Evolutionary conservation across 139 green algal genomes (phyloP), one percentile per base, ranked within the genome.

Genomic region (Haematococcus lacustris): DNA sequence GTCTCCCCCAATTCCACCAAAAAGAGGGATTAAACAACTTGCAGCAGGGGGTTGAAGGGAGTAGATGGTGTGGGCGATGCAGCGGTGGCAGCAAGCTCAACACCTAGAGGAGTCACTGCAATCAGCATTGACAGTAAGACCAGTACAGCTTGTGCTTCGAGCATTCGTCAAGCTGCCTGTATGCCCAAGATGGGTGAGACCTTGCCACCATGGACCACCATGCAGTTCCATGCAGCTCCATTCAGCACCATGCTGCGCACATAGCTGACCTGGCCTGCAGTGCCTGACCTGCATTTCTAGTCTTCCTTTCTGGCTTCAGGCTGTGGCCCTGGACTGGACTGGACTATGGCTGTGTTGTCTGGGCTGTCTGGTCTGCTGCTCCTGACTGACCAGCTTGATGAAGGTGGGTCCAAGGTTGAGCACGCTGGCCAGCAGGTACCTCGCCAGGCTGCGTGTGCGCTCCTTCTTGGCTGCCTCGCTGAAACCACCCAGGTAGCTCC

Each of bases 391-490:
- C 74, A 69, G 76, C 80, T 94, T 92, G 77, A 93, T 96, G 79
- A 94, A 96, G 5, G 88, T 94, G n/a, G 91, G 91, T 0, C 91
- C 91, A 35, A 97, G 83, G 35, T 82, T 51, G 40, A 96, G 82
- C 38, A 94, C 76, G 35, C 67, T 77, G 40, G 88, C 78, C 3
- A 91, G 78, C 38, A 91, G 75, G 76, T 89, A 93, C 28, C 65
- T 74, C 0, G 87, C 89, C 53, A 93, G 76, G 5, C 21, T 37
- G 1, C 78, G 65, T 2, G 75, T 81, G 21, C 84, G 76, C 57
- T 61, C 71, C 28, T 84, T 77, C 76, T 84, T 77, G 75, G 82
- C 86, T 32, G 85, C 88, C 7, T 90, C 83, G 25, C 78, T 84
- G 62, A 89, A 86, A 3, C 87, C 88, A 51, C 87, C 88, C 5